These are phyloP conservation scores for Quercus lobata DNA, from an alignment of 331 rosid species.

Conservation along the genomic window DNA sequence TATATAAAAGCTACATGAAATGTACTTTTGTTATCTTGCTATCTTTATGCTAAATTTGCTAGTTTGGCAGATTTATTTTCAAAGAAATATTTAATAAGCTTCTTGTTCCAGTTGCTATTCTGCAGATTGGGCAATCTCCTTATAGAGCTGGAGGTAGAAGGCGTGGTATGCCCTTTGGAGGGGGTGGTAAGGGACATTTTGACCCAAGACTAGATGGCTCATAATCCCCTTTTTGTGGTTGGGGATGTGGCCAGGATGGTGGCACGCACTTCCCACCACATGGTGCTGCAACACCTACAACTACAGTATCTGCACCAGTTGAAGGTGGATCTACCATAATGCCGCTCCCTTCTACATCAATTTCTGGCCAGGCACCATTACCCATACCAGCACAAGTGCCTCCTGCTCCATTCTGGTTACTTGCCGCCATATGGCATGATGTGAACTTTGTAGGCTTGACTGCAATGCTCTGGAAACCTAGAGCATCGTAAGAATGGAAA, in stretches of 20 bases:
- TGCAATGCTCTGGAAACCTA: slow-evolving; percentile 71
- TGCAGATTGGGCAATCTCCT: slow-evolving; percentile 59
- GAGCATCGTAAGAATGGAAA: slow-evolving; percentile 81
- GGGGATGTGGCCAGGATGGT: slow-evolving; percentile 60
- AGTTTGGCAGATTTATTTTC: background rate
- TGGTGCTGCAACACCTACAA: slow-evolving; percentile 42
- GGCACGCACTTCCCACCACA: slow-evolving; percentile 52
- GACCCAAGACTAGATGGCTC: slow-evolving; percentile 32
- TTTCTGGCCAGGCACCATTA: slow-evolving; percentile 26
- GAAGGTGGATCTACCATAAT: slow-evolving; percentile 33
- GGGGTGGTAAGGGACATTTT: slow-evolving; percentile 55
- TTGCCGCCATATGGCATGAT: slow-evolving; percentile 38
- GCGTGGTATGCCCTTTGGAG: slow-evolving; percentile 61
- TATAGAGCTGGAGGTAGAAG: slow-evolving; percentile 65
- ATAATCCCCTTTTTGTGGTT: slow-evolving; percentile 42
- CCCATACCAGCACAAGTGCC: slow-evolving; percentile 48
- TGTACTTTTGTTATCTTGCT: no score
- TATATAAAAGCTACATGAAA: background rate
- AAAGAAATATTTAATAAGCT: slow-evolving; percentile 8
- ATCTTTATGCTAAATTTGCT: background rate
- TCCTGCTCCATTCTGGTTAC: slow-evolving; percentile 36
- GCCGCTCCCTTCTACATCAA: slow-evolving; percentile 42
- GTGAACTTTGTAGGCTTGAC: slow-evolving; percentile 83
- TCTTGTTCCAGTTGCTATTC: slow-evolving; percentile 20
- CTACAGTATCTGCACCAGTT: slow-evolving; percentile 29